A percentile compares a stretch with the other conserved stretches of the same genome.
Evolutionary conservation across 2,329 filamentous ascomycete genomes (phyloP).

Genomic region (Diaporthe sp.): DNA sequence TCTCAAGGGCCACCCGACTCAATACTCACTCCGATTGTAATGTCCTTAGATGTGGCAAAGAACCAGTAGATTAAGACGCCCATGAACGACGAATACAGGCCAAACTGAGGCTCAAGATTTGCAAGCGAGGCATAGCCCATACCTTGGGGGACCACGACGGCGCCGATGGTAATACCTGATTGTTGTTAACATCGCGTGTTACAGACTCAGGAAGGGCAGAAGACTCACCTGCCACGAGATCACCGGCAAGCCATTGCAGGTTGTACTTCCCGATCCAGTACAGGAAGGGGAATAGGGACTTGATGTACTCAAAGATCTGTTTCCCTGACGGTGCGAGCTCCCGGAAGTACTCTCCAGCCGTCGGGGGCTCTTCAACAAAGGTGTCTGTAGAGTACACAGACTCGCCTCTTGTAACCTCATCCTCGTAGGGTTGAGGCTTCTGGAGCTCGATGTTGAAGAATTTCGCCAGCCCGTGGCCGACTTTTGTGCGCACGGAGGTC

Average conservation of each 20-base stretch:
- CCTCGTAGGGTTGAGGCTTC: constrained; percentile 69
- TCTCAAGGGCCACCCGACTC: constrained; percentile 4
- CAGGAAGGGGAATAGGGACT: constrained; percentile 86
- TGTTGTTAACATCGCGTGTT: constrained; percentile 24
- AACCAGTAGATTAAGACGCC: constrained; percentile 97
- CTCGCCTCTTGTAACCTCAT: constrained; percentile 80
- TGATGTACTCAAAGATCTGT: constrained; percentile 71
- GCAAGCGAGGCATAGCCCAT: constrained; percentile 96
- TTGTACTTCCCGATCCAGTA: constrained; percentile 95
- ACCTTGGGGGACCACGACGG: constrained; percentile 88
- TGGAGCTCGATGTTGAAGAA: constrained; percentile 85
- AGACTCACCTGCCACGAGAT: constrained; percentile 84
- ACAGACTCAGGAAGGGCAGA: constrained; percentile 19
- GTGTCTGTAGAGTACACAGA: constrained; percentile 84
- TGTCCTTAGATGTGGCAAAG: constrained; percentile 98
- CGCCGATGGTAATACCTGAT: constrained; percentile 67
- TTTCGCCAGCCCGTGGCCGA: constrained; percentile 82
- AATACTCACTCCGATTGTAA: constrained; percentile 86
- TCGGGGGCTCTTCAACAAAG: constrained; percentile 88
- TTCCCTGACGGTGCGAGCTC: constrained; percentile 70
- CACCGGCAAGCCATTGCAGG: constrained; percentile 86
- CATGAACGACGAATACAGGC: constrained; percentile 96
- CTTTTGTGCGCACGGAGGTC: constrained; percentile 61
- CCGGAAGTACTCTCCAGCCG: constrained; percentile 77
- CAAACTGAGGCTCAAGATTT: constrained; percentile 83